These are phyloP conservation scores for Stromatinia cepivora DNA, from an alignment of 2,329 filamentous ascomycete species.

Conservation along the genomic window DNA sequence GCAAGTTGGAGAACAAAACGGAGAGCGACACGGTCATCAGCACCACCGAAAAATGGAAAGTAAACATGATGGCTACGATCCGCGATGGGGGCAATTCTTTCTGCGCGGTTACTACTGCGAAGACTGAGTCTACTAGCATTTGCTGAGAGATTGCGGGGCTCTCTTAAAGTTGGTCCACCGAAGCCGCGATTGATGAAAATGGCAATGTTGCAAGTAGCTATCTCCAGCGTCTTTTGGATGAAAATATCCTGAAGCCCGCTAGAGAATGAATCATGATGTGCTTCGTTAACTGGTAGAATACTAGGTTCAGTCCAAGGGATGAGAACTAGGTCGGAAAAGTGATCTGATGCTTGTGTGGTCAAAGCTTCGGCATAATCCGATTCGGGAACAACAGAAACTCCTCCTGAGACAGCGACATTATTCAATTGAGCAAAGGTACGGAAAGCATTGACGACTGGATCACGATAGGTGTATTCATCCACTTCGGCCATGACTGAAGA, in stretches of 20 bases:
- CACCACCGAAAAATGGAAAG: conserved; percentile 80
- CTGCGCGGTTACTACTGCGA: conserved; percentile 55
- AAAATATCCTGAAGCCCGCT: conserved; percentile 70
- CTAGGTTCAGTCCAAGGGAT: conserved; percentile 89
- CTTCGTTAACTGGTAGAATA: conserved; percentile 61
- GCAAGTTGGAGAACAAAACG: conserved; percentile 81
- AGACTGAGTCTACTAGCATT: conserved; percentile 59
- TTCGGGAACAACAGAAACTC: conserved; percentile 76
- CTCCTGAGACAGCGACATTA: conserved; percentile 78
- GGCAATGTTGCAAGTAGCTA: conserved; percentile 66
- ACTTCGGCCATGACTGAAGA: conserved; percentile 93
- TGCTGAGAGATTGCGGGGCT: conserved; percentile 45
- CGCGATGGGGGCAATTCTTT: conserved; percentile 56
- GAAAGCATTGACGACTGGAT: conserved; percentile 90
- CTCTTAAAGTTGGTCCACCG: conserved; percentile 49
- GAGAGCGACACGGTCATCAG: conserved; percentile 78
- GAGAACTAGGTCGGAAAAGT: conserved; percentile 71
- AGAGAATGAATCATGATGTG: conserved; percentile 57
- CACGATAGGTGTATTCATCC: conserved; percentile 69
- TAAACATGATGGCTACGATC: conserved; percentile 81
- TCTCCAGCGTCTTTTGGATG: conserved; percentile 65
- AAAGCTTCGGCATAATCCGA: conserved; percentile 78
- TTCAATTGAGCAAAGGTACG: conserved; percentile 82
- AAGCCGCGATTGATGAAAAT: conserved; percentile 77
- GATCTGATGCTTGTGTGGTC: conserved; percentile 66